Evolutionary conservation across 306 rosid genomes (phyloP).

Genomic region (Casuarina equisetifolia): DNA sequence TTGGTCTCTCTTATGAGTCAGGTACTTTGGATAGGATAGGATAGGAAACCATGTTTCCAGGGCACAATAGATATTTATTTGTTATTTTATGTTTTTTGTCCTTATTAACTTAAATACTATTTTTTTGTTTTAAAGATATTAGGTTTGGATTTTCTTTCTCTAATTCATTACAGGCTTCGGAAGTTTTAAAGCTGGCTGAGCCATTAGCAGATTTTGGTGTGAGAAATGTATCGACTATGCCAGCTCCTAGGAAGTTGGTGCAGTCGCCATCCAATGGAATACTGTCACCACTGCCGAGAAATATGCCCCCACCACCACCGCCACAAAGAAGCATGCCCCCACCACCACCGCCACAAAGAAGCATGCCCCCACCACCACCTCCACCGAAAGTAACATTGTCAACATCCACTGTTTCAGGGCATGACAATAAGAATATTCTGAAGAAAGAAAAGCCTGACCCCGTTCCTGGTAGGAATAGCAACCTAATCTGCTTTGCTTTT

Average conservation of each 20-base stretch:
- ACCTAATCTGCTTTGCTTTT: conserved; percentile 18
- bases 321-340: conserved; percentile 49
- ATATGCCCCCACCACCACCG: conserved; percentile 68
- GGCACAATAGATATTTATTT: no score
- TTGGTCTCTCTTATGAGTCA: neutral
- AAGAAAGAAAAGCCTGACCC: conserved; percentile 41
- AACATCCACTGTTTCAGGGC: conserved; percentile 35
- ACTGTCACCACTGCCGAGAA: conserved; percentile 51
- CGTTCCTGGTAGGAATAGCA: conserved; percentile 66
- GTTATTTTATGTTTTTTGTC: neutral
- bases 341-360: conserved; percentile 47
- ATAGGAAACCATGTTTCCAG: neutral
- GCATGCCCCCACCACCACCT: conserved; percentile 47
- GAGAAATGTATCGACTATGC: conserved; percentile 76
- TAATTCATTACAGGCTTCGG: conserved; percentile 59
- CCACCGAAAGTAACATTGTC: conserved; percentile 57
- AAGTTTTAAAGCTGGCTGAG: conserved; percentile 40
- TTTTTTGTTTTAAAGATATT: conserved; percentile 38
- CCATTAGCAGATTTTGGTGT: conserved; percentile 36
- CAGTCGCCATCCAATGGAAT: conserved; percentile 46
- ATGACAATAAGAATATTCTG: conserved; percentile 41
- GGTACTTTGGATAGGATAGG: neutral
- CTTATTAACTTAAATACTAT: neutral
- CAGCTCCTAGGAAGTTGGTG: conserved; percentile 76
- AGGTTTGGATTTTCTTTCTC: conserved; percentile 40